These are phyloP conservation scores for Pseudocercospora pini-densiflorae DNA, from an alignment of 2,329 filamentous ascomycete species.

Conservation along the genomic window DNA sequence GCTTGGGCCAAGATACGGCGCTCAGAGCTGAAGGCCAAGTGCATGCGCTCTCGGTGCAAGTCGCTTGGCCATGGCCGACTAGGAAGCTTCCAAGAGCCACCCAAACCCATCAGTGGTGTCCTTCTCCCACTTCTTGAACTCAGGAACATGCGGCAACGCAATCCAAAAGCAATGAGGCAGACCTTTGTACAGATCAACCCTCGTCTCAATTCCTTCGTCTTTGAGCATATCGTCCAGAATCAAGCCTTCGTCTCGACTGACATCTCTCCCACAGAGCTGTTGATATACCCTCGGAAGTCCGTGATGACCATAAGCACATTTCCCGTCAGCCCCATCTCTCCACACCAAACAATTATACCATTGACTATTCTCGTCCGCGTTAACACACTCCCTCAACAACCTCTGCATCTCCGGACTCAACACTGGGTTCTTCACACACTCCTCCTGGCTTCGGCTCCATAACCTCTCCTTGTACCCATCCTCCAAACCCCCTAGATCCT, in stretches of 20 bases:
- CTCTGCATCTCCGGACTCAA: constrained; percentile 22
- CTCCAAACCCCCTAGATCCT: constrained; percentile 34
- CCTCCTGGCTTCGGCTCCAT: constrained; percentile 46
- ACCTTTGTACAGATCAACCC: constrained; percentile 50
- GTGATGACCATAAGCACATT: constrained; percentile 28
- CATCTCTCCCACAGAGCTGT: constrained; percentile 56
- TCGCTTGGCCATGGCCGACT: neutral
- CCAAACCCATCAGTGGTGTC: constrained; percentile 39
- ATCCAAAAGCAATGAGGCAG: constrained; percentile 48
- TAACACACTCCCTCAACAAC: constrained; percentile 16
- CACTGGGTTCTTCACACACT: constrained; percentile 40
- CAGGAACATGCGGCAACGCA: constrained; percentile 35
- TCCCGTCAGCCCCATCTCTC: neutral
- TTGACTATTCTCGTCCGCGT: constrained; percentile 17
- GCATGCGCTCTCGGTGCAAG: neutral
- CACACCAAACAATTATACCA: constrained; percentile 21
- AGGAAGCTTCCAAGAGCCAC: constrained; percentile 34
- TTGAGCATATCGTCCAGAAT: constrained; percentile 56
- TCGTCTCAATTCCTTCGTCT: constrained; percentile 49
- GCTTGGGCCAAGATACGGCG: neutral
- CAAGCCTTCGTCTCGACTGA: constrained; percentile 56
- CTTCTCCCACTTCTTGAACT: constrained; percentile 33
- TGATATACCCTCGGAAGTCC: constrained; percentile 54
- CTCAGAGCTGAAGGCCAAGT: neutral
- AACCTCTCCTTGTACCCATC: constrained; percentile 42